These are phyloP conservation scores for Carpinus fangiana DNA, from an alignment of 306 rosid species.

Conservation along the genomic window DNA sequence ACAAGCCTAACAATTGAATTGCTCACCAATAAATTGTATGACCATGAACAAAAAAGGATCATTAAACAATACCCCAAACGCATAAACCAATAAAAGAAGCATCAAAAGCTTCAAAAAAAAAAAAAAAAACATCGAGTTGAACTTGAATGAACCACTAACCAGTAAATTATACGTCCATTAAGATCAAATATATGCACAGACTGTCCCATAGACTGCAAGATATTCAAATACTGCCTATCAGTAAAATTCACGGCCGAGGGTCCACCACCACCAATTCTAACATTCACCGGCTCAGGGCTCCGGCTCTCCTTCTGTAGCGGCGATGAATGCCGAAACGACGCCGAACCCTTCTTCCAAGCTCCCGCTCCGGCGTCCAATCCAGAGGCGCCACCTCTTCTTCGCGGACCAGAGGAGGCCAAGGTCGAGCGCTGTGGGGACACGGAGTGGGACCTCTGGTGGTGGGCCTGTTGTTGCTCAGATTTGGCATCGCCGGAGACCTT, in stretches of 20 bases:
- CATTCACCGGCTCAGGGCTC: conserved; percentile 44
- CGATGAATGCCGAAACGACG: conserved; percentile 77
- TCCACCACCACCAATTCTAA: conserved; percentile 26
- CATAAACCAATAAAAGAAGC: neutral
- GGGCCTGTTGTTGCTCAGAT: conserved; percentile 25
- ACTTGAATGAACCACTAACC: conserved; percentile 42
- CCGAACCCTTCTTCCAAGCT: conserved; percentile 57
- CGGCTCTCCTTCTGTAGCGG: conserved; percentile 91
- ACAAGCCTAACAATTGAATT: conserved; percentile 7
- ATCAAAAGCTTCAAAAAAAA: neutral
- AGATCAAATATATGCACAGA: conserved; percentile 88
- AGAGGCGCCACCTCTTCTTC: conserved; percentile 33
- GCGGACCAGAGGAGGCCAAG: conserved; percentile 33
- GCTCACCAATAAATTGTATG: neutral
- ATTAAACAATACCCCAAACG: neutral
- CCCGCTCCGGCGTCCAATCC: conserved; percentile 31
- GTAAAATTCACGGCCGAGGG: conserved; percentile 75
- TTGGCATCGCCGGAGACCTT: conserved; percentile 39
- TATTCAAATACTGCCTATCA: conserved; percentile 73
- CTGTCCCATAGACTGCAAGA: conserved; percentile 95
- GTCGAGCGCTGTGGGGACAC: conserved; percentile 89
- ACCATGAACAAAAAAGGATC: neutral
- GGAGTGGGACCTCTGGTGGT: conserved; percentile 87
- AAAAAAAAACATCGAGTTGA: neutral
- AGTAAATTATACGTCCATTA: conserved; percentile 59